phyloP scores from a whole-genome alignment of 2,329 filamentous ascomycete species.

The Penicillium capsulatum region DNA sequence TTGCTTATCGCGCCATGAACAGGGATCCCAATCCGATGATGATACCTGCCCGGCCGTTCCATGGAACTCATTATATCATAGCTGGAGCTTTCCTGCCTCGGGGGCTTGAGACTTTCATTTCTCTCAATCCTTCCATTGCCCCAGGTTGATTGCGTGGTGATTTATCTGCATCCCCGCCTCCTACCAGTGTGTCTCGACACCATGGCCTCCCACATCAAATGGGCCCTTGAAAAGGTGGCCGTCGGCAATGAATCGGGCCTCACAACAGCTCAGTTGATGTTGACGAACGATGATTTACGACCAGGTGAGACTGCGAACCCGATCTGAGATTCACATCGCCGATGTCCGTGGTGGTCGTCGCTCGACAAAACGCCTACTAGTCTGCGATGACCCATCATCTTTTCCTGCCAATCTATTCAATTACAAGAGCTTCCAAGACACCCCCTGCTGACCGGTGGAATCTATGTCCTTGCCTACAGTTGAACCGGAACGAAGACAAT shows the following conservation, averaged over 20 bases:
- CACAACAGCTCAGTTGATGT: constrained; percentile 74
- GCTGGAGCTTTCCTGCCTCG: constrained; percentile 1
- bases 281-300: constrained; percentile 79
- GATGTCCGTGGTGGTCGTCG: constrained; percentile 3
- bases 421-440: no score
- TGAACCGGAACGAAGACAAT: constrained; percentile 73
- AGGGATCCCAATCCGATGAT: constrained; percentile 13
- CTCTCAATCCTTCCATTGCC: not conserved
- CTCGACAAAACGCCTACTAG: no score
- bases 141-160: not conserved
- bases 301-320: constrained; percentile 41
- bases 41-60: constrained; percentile 6
- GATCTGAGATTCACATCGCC: not conserved
- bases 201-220: constrained; percentile 26
- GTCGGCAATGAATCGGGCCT: constrained; percentile 73
- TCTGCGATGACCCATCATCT: no score
- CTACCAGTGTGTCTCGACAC: constrained; percentile 4
- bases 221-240: constrained; percentile 55
- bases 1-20: constrained; percentile 13
- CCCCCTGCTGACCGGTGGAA: constrained; percentile 14
- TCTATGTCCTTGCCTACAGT: constrained; percentile 49
- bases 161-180: no score
- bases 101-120: not conserved
- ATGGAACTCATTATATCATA: constrained; percentile 18
- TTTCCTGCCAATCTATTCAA: no score